Conservation (phyloP, 2,329 filamentous ascomycete species). For the Epichloe festucae region DNA sequence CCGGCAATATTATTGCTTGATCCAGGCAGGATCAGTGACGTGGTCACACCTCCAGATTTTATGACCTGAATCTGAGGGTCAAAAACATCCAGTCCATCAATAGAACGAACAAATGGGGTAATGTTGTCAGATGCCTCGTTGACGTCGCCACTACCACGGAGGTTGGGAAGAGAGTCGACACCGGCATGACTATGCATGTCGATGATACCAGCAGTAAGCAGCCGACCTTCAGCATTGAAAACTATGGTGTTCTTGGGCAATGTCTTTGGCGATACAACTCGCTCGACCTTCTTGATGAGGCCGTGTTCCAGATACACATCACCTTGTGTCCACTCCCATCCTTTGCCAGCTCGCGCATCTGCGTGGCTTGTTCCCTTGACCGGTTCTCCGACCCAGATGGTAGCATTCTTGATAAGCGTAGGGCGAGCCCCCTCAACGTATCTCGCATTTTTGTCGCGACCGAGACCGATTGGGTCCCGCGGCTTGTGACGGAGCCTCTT, state of each 20-base stretch:
- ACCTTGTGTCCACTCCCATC: slow-evolving; percentile 45
- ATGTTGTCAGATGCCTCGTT: slow-evolving; percentile 53
- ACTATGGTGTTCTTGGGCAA: slow-evolving; percentile 36
- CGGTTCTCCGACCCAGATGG: slow-evolving; percentile 54
- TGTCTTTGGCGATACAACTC: slow-evolving; percentile 26
- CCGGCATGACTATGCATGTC: slow-evolving; percentile 62
- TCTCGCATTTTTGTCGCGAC: slow-evolving; percentile 47
- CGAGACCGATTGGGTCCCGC: slow-evolving; percentile 39
- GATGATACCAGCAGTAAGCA: slow-evolving; percentile 53
- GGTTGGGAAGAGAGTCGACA: slow-evolving; percentile 41
- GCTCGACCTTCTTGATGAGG: slow-evolving; percentile 42
- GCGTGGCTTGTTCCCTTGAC: slow-evolving; percentile 32
- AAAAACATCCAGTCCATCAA: slow-evolving; percentile 50
- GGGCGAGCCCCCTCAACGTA: slow-evolving; percentile 45
- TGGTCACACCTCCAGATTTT: slow-evolving; percentile 61
- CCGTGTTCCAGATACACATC: slow-evolving; percentile 50
- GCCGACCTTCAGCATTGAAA: slow-evolving; percentile 46
- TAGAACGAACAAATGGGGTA: slow-evolving; percentile 54
- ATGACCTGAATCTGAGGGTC: slow-evolving; percentile 56
- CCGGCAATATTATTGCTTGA: slow-evolving; percentile 63
- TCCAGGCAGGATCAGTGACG: slow-evolving; percentile 52
- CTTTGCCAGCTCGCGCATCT: slow-evolving; percentile 43
- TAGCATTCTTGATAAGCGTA: slow-evolving; percentile 53
- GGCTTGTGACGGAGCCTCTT: slow-evolving; percentile 40
- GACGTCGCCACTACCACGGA: slow-evolving; percentile 41